phyloP scores from a whole-genome alignment of 805 yeast species.

The Pichia paraexigua region DNA sequence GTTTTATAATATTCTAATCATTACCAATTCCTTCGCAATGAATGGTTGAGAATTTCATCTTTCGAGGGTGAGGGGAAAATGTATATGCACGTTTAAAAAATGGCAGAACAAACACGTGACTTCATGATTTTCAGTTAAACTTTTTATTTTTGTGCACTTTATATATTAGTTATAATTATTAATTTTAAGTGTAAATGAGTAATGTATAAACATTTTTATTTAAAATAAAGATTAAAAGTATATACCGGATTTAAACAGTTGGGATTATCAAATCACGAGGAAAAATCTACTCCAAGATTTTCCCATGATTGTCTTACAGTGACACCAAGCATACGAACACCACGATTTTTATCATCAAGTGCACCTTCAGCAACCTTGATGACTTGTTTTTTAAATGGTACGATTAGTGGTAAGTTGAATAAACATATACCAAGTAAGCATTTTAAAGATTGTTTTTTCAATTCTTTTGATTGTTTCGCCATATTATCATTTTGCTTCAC shows the following conservation, averaged over 20 bases:
- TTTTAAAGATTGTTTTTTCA: slow-evolving; percentile 34
- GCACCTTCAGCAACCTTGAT: slow-evolving; percentile 40
- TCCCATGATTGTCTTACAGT: slow-evolving; percentile 73
- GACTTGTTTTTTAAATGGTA: slow-evolving; percentile 45
- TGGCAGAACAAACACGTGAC: neutral
- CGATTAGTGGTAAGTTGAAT: slow-evolving; percentile 35
- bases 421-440: slow-evolving; percentile 42
- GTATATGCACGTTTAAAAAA: neutral
- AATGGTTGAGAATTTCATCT: neutral
- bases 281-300: slow-evolving; percentile 34
- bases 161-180: too few relatives aligned
- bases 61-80: neutral
- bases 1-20: neutral
- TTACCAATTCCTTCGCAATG: neutral
- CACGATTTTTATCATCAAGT: slow-evolving; percentile 68
- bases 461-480: neutral
- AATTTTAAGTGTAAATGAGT: too few relatives aligned
- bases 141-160: too few relatives aligned
- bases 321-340: slow-evolving; percentile 66
- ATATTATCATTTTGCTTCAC: neutral
- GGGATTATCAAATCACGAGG: neutral
- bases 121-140: neutral
- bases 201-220: too few relatives aligned
- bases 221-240: too few relatives aligned
- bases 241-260: neutral